Evolutionary conservation across 345 rosid species (phyloP).

Genomic region (Brassica napus): DNA sequence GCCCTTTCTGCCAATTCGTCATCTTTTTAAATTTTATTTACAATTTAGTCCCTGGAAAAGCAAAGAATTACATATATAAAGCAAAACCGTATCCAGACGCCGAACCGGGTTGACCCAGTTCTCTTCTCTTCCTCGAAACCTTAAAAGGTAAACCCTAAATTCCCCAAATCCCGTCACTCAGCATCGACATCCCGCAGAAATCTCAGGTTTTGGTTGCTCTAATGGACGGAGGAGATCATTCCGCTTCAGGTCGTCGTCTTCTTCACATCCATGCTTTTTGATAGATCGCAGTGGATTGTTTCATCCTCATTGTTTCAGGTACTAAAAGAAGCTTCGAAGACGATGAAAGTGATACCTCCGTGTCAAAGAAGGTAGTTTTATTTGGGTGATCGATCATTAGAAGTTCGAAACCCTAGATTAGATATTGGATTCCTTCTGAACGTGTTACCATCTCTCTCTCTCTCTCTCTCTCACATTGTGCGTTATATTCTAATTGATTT

Average conservation of each 20-base stretch:
- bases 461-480: background rate
- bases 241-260: slow-evolving; percentile 51
- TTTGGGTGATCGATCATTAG: background rate
- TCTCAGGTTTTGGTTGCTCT: background rate
- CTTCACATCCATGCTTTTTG: background rate
- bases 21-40: no score
- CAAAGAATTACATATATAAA: background rate
- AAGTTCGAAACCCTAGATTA: background rate
- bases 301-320: slow-evolving; percentile 41
- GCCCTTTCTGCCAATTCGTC: no score
- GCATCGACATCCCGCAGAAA: background rate
- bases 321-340: slow-evolving; percentile 80
- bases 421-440: background rate
- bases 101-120: slow-evolving; percentile 2
- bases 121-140: background rate
- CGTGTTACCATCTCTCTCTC: background rate
- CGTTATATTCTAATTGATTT: no score
- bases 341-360: slow-evolving; percentile 79
- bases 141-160: slow-evolving; percentile 12
- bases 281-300: background rate
- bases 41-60: no score
- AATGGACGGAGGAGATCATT: slow-evolving; percentile 74
- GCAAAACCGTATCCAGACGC: background rate
- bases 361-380: slow-evolving; percentile 65
- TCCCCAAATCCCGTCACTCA: slow-evolving; percentile 12